Evolutionary conservation across 805 yeast genomes (phyloP).

Genomic region (Kazachstania martiniae): DNA sequence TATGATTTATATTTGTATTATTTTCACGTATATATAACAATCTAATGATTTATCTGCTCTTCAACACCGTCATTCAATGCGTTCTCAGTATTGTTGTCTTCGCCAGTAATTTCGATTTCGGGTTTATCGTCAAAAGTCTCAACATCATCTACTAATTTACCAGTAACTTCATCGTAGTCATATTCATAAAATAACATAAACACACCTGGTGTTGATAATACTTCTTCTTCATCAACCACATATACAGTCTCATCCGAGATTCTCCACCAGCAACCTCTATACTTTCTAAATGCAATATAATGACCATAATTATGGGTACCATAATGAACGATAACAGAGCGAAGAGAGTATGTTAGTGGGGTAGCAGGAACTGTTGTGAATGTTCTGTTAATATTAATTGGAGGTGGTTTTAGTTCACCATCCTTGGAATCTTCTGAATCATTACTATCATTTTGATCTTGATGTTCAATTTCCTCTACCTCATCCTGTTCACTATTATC

Average conservation of each 20-base stretch:
- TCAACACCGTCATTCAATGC: conserved; percentile 15
- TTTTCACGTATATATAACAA: neutral
- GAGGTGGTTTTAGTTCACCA: conserved; percentile 5
- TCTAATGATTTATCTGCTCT: neutral
- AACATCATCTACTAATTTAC: conserved; percentile 21
- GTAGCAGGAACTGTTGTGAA: conserved; percentile 25
- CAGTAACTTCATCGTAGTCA: conserved; percentile 29
- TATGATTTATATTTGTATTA: neutral
- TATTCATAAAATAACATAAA: conserved; percentile 86
- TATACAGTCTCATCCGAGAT: conserved; percentile 84
- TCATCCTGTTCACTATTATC: conserved; percentile 5
- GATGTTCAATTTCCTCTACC: conserved; percentile 8
- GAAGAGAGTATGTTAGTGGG: conserved; percentile 52
- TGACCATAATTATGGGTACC: conserved; percentile 98
- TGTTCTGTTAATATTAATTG: conserved; percentile 4
- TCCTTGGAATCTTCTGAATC: conserved; percentile 2
- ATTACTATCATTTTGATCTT: conserved; percentile 7
- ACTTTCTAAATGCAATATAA: conserved; percentile 76
- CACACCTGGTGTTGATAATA: conserved; percentile 71
- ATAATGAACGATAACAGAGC: conserved; percentile 83
- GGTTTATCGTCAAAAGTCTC: conserved; percentile 8
- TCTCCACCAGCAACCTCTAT: conserved; percentile 89
- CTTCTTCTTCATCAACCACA: conserved; percentile 71
- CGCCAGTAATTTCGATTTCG: conserved; percentile 8
- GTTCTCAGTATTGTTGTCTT: conserved; percentile 13